Evolutionary conservation across 306 rosid genomes (phyloP).

Genomic region (Quercus variabilis): DNA sequence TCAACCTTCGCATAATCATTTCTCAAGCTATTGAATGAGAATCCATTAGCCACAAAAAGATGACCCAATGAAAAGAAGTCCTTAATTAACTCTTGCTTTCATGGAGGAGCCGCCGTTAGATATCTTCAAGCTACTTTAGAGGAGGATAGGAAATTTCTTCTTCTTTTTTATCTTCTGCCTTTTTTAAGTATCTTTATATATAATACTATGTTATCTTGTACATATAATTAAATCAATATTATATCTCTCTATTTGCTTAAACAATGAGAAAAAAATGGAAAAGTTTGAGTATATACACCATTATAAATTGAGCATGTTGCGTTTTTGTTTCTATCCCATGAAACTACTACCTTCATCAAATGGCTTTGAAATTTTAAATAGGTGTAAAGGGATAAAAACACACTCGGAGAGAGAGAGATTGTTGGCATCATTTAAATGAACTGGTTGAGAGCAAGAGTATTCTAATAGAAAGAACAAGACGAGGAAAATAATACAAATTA

Average conservation of each 20-base stretch:
- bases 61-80: not conserved
- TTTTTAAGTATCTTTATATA: constrained; percentile 2
- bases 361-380: not conserved
- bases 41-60: not conserved
- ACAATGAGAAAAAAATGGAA: constrained; percentile 10
- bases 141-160: constrained; percentile 27
- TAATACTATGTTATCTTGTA: constrained; percentile 26
- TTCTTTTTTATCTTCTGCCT: not conserved
- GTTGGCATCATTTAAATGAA: constrained; percentile 17
- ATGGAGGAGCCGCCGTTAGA: not conserved
- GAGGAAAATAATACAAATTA: constrained; percentile 5
- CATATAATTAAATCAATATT: constrained; percentile 29
- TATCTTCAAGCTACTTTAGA: constrained; percentile 30
- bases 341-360: not conserved
- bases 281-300: not conserved
- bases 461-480: constrained; percentile 13
- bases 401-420: not conserved
- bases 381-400: not conserved
- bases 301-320: not conserved
- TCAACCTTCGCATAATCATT: constrained; percentile 62
- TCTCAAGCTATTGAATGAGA: constrained; percentile 51
- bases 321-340: not conserved
- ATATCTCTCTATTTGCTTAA: constrained; percentile 32
- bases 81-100: not conserved
- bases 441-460: constrained; percentile 32